A percentile compares a stretch with the other conserved stretches of the same genome.
Evolutionary conservation across 2,329 filamentous ascomycete species (phyloP).

Genomic region (Clarireedia monteithiana): DNA sequence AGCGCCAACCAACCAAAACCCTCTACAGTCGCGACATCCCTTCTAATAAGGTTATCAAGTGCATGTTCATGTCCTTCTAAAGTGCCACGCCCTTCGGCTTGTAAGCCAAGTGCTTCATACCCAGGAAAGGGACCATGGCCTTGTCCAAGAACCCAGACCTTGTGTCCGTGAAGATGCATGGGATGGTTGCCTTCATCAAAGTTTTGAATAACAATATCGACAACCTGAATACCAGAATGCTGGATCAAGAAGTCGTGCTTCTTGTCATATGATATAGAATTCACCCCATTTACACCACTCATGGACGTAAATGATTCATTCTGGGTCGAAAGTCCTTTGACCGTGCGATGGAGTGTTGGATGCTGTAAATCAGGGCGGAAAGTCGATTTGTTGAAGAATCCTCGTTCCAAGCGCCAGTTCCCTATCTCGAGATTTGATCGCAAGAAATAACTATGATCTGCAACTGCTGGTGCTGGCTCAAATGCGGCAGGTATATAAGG

Average conservation of each 20-base stretch:
- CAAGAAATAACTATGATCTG: constrained; percentile 45
- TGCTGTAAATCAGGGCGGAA: constrained; percentile 40
- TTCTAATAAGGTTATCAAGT: constrained; percentile 36
- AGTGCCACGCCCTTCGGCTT: constrained; percentile 26
- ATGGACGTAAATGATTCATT: constrained; percentile 42
- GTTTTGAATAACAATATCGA: constrained; percentile 74
- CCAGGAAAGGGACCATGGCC: constrained; percentile 57
- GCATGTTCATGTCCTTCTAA: constrained; percentile 30
- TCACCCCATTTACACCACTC: constrained; percentile 39
- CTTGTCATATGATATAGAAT: constrained; percentile 39
- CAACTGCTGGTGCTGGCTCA: constrained; percentile 36
- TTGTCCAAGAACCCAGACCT: constrained; percentile 51
- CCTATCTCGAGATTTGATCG: constrained; percentile 53
- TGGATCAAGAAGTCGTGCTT: constrained; percentile 53
- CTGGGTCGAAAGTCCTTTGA: constrained; percentile 35
- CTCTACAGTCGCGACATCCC: constrained; percentile 46
- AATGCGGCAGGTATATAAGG: constrained; percentile 38
- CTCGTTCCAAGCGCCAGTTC: constrained; percentile 48
- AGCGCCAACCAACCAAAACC: constrained; percentile 48
- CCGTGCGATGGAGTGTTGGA: constrained; percentile 43
- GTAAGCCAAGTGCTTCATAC: constrained; percentile 33
- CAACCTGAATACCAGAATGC: constrained; percentile 49
- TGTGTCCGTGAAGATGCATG: constrained; percentile 69
- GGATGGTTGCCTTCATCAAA: constrained; percentile 63
- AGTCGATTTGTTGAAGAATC: constrained; percentile 49